These are phyloP conservation scores for Trichosporon sp. DNA, from an alignment of 1,284 basidiomycete genomes.

Conservation along the genomic window DNA sequence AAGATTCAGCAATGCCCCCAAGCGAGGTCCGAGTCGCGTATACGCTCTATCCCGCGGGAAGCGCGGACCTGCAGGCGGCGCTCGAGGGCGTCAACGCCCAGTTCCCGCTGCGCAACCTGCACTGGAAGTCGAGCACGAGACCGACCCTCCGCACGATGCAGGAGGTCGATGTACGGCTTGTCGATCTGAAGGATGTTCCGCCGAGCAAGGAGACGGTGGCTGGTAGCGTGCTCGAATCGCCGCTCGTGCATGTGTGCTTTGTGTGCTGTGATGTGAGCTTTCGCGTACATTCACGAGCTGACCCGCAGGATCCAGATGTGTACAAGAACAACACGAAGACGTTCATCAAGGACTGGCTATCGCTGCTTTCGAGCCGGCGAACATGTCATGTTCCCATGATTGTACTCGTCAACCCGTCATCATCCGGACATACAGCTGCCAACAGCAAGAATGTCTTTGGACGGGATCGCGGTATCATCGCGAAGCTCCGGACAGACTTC, in stretches of 20 bases:
- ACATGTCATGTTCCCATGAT: slow-evolving; percentile 80
- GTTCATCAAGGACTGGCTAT: slow-evolving; percentile 88
- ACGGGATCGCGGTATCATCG: slow-evolving; percentile 58
- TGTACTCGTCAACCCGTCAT: slow-evolving; percentile 61
- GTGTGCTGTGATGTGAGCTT: slow-evolving; percentile 73
- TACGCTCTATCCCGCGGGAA: slow-evolving; percentile 36
- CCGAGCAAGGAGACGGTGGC: slow-evolving; percentile 47
- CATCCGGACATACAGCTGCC: slow-evolving; percentile 50
- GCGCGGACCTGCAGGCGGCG: slow-evolving; percentile 51
- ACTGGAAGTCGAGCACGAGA: slow-evolving; percentile 73
- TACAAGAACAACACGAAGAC: slow-evolving; percentile 73
- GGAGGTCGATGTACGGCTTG: slow-evolving; percentile 68
- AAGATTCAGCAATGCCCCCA: slow-evolving; percentile 20
- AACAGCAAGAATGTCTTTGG: slow-evolving; percentile 51
- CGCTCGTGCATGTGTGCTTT: slow-evolving; percentile 77
- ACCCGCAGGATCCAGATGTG: slow-evolving; percentile 68
- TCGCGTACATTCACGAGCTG: neutral
- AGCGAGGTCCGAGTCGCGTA: slow-evolving; percentile 39
- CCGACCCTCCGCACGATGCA: slow-evolving; percentile 76
- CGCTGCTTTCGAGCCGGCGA: slow-evolving; percentile 60
- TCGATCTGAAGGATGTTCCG: slow-evolving; percentile 60
- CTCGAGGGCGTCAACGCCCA: slow-evolving; percentile 62
- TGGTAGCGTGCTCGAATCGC: slow-evolving; percentile 72
- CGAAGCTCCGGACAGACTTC: slow-evolving; percentile 89
- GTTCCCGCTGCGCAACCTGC: slow-evolving; percentile 76